Conservation (phyloP, 768 basidiomycete genomes). For the Cantharellus anzutake region DNA sequence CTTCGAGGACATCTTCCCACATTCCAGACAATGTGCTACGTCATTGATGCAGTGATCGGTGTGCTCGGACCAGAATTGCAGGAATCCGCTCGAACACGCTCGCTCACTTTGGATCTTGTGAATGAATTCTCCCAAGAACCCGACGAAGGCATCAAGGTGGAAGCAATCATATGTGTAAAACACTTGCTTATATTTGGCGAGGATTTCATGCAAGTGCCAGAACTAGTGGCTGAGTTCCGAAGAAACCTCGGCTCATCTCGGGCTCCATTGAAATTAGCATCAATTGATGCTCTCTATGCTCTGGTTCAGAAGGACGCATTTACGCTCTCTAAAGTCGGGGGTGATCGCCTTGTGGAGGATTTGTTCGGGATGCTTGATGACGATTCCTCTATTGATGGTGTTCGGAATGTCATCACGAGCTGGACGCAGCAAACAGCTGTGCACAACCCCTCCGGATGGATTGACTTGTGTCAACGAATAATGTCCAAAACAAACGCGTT, state of each 20-base stretch:
- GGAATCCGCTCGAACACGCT: constrained; percentile 63
- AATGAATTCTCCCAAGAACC: constrained; percentile 69
- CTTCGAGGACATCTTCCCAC: constrained; percentile 79
- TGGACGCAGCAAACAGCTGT: constrained; percentile 93
- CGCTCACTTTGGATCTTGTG: constrained; percentile 67
- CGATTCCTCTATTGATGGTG: constrained; percentile 83
- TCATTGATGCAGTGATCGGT: constrained; percentile 83
- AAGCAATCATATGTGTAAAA: constrained; percentile 90
- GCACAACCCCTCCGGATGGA: constrained; percentile 92
- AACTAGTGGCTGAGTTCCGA: constrained; percentile 60
- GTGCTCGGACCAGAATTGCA: constrained; percentile 91
- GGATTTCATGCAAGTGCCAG: constrained; percentile 61
- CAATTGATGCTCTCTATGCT: constrained; percentile 91
- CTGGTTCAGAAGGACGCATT: constrained; percentile 91
- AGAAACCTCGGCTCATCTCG: constrained; percentile 61
- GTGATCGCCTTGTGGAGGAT: constrained; percentile 84
- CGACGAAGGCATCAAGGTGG: constrained; percentile 76
- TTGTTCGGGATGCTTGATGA: constrained; percentile 91
- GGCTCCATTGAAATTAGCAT: constrained; percentile 75
- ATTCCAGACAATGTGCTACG: constrained; percentile 78
- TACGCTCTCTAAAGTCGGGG: constrained; percentile 80
- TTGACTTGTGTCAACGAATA: constrained; percentile 90
- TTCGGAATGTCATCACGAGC: constrained; percentile 76
- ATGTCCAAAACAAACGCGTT: constrained; percentile 87
- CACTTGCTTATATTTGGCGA: constrained; percentile 95